A percentile compares a stretch with the other conserved stretches of the same genome.
Conservation (phyloP, 352 stramenopile genomes). For the Pythium guiyangense region DNA sequence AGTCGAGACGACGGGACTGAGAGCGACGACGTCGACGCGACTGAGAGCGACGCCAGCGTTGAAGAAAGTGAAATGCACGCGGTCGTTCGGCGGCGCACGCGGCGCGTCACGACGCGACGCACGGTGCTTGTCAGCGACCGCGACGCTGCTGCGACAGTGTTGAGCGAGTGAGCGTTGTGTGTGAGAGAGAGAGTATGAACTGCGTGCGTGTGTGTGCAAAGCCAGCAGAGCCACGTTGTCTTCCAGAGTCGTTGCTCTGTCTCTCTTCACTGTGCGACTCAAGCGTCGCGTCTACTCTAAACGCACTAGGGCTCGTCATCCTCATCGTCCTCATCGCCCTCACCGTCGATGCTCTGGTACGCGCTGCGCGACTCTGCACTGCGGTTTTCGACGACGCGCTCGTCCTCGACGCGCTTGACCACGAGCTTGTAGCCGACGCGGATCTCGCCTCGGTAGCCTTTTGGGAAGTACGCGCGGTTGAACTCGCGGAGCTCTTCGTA, state of each 20-base stretch:
- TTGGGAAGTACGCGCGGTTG: conserved; percentile 85
- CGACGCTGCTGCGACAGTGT: not conserved
- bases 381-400: too few species aligned
- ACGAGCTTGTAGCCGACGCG: conserved; percentile 74
- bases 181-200: not conserved
- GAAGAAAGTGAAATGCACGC: not conserved
- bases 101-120: not conserved
- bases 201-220: not conserved
- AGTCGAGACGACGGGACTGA: not conserved
- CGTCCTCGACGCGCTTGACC: conserved; percentile 46
- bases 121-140: not conserved
- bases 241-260: too few species aligned
- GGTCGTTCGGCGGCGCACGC: not conserved
- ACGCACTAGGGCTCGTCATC: not conserved
- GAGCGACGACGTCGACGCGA: not conserved
- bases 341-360: conserved; percentile 25
- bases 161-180: not conserved
- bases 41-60: not conserved
- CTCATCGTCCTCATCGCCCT: conserved; percentile 11
- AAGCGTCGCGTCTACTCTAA: too few species aligned
- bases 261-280: too few species aligned
- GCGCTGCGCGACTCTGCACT: too few species aligned
- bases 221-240: too few species aligned
- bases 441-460: conserved; percentile 81
- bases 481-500: conserved; percentile 84